Evolutionary conservation across 2,329 filamentous ascomycete species (phyloP).

Genomic region (Fusarium torulosum): DNA sequence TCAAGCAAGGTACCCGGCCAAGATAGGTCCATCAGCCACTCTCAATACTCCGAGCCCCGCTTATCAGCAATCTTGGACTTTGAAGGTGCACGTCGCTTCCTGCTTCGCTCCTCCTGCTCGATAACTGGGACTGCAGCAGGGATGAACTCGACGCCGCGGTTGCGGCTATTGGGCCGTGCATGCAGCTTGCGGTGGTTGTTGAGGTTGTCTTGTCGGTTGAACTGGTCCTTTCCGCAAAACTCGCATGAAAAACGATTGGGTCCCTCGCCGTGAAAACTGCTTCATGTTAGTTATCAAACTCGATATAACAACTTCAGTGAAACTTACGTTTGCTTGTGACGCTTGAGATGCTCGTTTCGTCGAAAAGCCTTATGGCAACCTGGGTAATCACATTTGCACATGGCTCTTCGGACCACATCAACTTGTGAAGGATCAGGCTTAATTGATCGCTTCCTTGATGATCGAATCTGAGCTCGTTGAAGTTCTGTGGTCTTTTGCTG

Average conservation of each 20-base stretch:
- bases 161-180: constrained; percentile 55
- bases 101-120: constrained; percentile 56
- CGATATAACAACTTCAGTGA: neutral
- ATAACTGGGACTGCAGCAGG: constrained; percentile 57
- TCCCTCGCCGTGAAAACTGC: constrained; percentile 55
- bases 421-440: constrained; percentile 50
- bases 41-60: constrained; percentile 50
- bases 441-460: constrained; percentile 48
- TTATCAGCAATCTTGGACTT: constrained; percentile 54
- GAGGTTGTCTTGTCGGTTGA: constrained; percentile 58
- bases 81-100: constrained; percentile 55
- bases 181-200: constrained; percentile 59
- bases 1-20: constrained; percentile 44
- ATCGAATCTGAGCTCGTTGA: constrained; percentile 56
- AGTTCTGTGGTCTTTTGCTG: constrained; percentile 61
- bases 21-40: constrained; percentile 7
- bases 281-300: constrained; percentile 3
- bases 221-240: constrained; percentile 59
- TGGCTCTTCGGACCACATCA: constrained; percentile 56
- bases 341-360: constrained; percentile 68
- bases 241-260: constrained; percentile 57
- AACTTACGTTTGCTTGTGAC: constrained; percentile 65
- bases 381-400: constrained; percentile 61
- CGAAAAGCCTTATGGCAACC: constrained; percentile 64
- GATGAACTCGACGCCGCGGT: constrained; percentile 57